Percentiles rank a stretch among this genome's conserved stretches.
Evolutionary conservation across 495 filamentous ascomycete genomes (phyloP).

Genomic region (Neurospora intermedia): DNA sequence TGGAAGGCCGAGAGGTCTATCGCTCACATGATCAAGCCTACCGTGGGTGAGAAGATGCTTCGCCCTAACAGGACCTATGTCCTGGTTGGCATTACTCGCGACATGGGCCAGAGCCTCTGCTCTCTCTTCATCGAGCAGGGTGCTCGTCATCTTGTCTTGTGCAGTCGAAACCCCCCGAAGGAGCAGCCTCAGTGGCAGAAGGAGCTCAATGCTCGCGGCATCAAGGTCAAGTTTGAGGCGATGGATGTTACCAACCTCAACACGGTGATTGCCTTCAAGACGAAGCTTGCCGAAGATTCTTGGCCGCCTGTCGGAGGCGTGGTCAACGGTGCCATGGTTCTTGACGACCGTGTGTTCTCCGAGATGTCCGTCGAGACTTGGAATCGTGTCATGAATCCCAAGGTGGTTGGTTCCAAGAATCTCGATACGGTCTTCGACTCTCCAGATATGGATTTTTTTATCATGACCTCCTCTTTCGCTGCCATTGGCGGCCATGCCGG

Average conservation of each 20-base stretch:
- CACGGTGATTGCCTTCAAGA: slow-evolving; percentile 19
- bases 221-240: slow-evolving; percentile 21
- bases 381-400: slow-evolving; percentile 32
- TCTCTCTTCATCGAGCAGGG: slow-evolving; percentile 45
- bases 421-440: slow-evolving; percentile 25
- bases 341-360: slow-evolving; percentile 37
- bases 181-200: slow-evolving; percentile 28
- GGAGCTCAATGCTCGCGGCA: slow-evolving; percentile 22
- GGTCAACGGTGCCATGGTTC: slow-evolving; percentile 45
- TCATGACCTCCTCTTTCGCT: slow-evolving; percentile 39
- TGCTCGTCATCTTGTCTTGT: slow-evolving; percentile 42
- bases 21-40: slow-evolving; percentile 9
- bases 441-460: slow-evolving; percentile 34
- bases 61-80: slow-evolving; percentile 41
- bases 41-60: slow-evolving; percentile 15
- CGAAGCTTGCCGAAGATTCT: slow-evolving; percentile 11
- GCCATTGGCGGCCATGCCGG: slow-evolving; percentile 35
- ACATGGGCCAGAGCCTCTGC: slow-evolving; percentile 48
- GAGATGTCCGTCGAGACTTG: slow-evolving; percentile 35
- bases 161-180: slow-evolving; percentile 42
- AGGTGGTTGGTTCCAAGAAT: slow-evolving; percentile 33
- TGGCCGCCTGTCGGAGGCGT: slow-evolving; percentile 35
- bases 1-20: slow-evolving; percentile 27
- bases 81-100: slow-evolving; percentile 46
- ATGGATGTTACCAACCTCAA: slow-evolving; percentile 26